Evolutionary conservation across 2,329 filamentous ascomycete species (phyloP), one percentile per base, ranked within the genome.

Genomic region (Calcarisporium arbuscula): DNA sequence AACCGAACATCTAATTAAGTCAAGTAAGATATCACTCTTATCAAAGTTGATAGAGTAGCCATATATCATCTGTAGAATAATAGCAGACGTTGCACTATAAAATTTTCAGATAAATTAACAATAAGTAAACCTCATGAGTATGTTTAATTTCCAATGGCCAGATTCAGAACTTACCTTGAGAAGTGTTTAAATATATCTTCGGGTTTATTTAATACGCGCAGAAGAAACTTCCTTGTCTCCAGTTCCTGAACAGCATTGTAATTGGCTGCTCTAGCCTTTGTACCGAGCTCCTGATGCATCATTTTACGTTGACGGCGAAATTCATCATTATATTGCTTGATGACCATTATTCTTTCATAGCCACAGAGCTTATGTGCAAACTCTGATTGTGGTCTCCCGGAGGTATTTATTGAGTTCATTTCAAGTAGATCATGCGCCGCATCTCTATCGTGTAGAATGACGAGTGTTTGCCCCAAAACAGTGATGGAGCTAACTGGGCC

Each of bases 391-490:
- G 43, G 43, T 8, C 39, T 38, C 19, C 22, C 32, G 3, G 45
- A 51, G 26, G 37, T 47, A 38, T 44, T 52, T n/a, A 34, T 27
- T 28, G 43, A 42, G 29, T 21, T 43, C 35, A 42, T 49, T 28
- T 40, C 56, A n/a, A 67, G 42, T 4, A 67, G 47, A 4, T 65
- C 57, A 10, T 45, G 25, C 1, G 58, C 57, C 6, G 57, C 40
- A 9, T 56, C 39, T 34, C 50, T 44, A 34, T 65, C 62, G 37
- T 67, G 54, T 1, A 69, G 34, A n/a, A 69, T 45, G 19, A 70
- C 42, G 8, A 65, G 44, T 2, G 62, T 62, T 39, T 53, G 50
- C 43, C 60, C 47, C 16, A 48, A 5, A 3, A 43, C 35, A 6
- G 38, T 46, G 3, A 51, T 20, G 2, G 47, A 49, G 31, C 56